These are phyloP conservation scores for Ziziphus jujuba DNA, from an alignment of 306 rosid genomes.

Conservation along the genomic window DNA sequence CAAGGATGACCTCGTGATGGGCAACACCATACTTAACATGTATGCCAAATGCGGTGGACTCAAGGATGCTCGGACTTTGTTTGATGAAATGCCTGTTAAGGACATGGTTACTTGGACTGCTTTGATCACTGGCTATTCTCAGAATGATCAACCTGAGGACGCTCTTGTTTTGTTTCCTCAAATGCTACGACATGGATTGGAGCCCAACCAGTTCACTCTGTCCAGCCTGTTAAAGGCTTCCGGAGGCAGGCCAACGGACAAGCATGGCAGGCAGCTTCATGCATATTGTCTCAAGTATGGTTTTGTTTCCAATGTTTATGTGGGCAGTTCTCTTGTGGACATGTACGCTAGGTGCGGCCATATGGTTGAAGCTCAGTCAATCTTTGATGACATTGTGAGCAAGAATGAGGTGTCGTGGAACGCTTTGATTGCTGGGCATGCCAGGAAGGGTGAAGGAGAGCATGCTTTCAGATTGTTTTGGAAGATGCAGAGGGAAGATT, in stretches of 20 bases:
- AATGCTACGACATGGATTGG: constrained; percentile 26
- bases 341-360: constrained; percentile 35
- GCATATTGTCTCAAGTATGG: constrained; percentile 31
- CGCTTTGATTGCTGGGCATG: constrained; percentile 37
- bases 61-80: constrained; percentile 29
- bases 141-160: constrained; percentile 21
- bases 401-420: constrained; percentile 42
- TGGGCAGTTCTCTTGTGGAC: constrained; percentile 37
- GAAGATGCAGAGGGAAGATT: constrained; percentile 26
- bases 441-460: constrained; percentile 32
- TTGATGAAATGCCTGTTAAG: constrained; percentile 24
- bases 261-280: constrained; percentile 32
- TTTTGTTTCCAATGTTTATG: constrained; percentile 32
- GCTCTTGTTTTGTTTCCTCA: constrained; percentile 32
- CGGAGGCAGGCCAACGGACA: constrained; percentile 15
- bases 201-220: constrained; percentile 40
- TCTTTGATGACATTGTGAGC: constrained; percentile 25
- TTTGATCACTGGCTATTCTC: constrained; percentile 37
- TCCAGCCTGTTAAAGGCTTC: constrained; percentile 40
- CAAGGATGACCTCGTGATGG: constrained; percentile 25
- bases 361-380: constrained; percentile 27
- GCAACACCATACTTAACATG: constrained; percentile 23
- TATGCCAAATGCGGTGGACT: constrained; percentile 27
- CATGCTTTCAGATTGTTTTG: constrained; percentile 26
- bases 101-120: constrained; percentile 39